Evolutionary conservation across 2,329 filamentous ascomycete species (phyloP).

Genomic region (Boeremia lycopersici): DNA sequence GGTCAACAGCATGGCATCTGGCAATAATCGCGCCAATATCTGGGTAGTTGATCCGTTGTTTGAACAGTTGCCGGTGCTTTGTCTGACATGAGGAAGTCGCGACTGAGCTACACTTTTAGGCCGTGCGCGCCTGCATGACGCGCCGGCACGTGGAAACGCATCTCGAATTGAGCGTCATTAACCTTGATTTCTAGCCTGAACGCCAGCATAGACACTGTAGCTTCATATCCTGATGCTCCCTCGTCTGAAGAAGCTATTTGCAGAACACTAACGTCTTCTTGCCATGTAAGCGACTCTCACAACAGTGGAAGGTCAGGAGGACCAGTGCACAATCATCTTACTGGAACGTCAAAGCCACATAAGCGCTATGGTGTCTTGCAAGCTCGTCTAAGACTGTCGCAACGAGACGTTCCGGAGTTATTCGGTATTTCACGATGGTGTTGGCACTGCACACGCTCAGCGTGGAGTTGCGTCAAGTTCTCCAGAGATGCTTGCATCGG

Average conservation of each 20-base stretch:
- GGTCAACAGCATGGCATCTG: neutral
- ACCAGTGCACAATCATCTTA: neutral
- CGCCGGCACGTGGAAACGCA: slow-evolving; percentile 6
- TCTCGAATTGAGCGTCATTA: neutral
- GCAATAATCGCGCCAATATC: neutral
- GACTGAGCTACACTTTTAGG: slow-evolving; percentile 3
- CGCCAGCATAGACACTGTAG: neutral
- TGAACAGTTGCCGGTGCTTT: neutral
- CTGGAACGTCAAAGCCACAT: neutral
- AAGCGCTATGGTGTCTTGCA: neutral
- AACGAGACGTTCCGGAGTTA: no score
- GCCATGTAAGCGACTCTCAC: neutral
- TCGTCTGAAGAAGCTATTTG: neutral
- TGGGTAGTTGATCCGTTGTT: neutral
- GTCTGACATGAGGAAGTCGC: slow-evolving; percentile 3
- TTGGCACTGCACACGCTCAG: no score
- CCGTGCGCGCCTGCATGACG: slow-evolving; percentile 13
- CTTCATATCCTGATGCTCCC: no score
- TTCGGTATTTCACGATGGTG: no score
- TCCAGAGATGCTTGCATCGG: neutral
- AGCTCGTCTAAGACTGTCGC: neutral
- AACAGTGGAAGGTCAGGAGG: neutral
- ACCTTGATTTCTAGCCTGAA: neutral
- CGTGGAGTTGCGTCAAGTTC: no score
- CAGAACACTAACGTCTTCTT: neutral